These are phyloP conservation scores for Coprinellus aureogranulatus DNA, from an alignment of 768 basidiomycete species.

Conservation along the genomic window DNA sequence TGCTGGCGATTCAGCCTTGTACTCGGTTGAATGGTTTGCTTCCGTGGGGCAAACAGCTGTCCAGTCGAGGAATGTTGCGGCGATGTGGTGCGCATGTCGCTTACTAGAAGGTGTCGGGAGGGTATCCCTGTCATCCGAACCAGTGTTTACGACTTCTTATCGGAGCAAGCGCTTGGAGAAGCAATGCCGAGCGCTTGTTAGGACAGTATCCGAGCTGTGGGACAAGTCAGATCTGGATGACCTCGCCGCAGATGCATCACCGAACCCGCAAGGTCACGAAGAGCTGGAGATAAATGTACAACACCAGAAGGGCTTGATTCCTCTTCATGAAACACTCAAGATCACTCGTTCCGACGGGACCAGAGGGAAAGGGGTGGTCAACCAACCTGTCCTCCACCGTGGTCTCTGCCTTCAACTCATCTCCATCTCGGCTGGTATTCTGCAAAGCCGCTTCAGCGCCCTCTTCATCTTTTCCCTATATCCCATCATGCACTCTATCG, in stretches of 20 bases:
- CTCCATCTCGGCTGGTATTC: conserved; percentile 65
- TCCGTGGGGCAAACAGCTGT: conserved; percentile 47
- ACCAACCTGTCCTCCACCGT: conserved; percentile 68
- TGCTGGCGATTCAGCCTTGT: conserved; percentile 66
- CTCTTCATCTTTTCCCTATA: conserved; percentile 80
- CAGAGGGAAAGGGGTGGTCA: conserved; percentile 21
- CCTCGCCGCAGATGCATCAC: conserved; percentile 14
- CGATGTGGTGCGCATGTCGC: conserved; percentile 81
- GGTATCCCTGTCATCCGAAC: conserved; percentile 39
- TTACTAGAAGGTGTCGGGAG: conserved; percentile 71
- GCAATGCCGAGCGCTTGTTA: conserved; percentile 59
- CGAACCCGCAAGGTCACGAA: conserved; percentile 24
- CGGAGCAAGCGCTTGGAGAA: conserved; percentile 59
- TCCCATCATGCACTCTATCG: conserved; percentile 80
- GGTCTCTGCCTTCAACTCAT: conserved; percentile 73
- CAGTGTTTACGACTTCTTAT: conserved; percentile 21
- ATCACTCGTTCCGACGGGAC: conserved; percentile 38
- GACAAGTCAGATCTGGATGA: conserved; percentile 41
- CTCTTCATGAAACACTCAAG: conserved; percentile 58
- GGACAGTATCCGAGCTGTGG: conserved; percentile 70
- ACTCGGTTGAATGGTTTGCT: conserved; percentile 81
- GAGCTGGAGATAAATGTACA: conserved; percentile 40
- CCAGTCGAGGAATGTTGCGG: conserved; percentile 53
- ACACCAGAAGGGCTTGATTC: conserved; percentile 62
- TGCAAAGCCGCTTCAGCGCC: conserved; percentile 68